Percentiles rank a stretch among this genome's conserved stretches.
Evolutionary conservation across 345 rosid genomes (phyloP).

Genomic region (Rubroshorea leprosula): DNA sequence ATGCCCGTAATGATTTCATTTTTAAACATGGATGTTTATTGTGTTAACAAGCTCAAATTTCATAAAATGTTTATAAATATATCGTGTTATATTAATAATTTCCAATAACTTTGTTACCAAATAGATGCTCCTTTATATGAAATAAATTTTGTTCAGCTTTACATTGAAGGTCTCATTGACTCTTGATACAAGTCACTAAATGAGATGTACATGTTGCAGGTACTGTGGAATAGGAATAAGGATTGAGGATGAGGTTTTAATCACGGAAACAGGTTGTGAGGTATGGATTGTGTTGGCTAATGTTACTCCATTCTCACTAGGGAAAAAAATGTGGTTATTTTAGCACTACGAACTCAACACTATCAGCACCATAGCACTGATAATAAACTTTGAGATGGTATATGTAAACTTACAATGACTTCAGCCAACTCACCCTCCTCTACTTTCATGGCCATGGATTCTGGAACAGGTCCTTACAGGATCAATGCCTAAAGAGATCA

Average conservation of each 20-base stretch:
- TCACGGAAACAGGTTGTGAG: slow-evolving; percentile 88
- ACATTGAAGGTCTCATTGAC: background rate
- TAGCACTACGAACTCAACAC: background rate
- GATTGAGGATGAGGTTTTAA: slow-evolving; percentile 94
- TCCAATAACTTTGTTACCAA: no score
- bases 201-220: slow-evolving; percentile 33
- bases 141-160: background rate
- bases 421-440: background rate
- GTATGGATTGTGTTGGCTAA: slow-evolving; percentile 22
- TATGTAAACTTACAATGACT: background rate
- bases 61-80: no score
- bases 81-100: no score
- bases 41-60: no score
- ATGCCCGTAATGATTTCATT: no score
- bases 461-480: slow-evolving; percentile 77
- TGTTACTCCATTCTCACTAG: background rate
- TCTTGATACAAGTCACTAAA: background rate
- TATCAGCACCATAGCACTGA: no score
- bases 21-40: no score
- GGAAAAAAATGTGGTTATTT: slow-evolving; percentile 4
- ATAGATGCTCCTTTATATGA: no score
- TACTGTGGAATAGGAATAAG: slow-evolving; percentile 80
- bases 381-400: no score
- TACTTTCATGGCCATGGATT: slow-evolving; percentile 7
- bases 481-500: slow-evolving; percentile 87